Evolutionary conservation across 345 rosid genomes (phyloP), one percentile per base, ranked within the genome.

Genomic region (Odontarrhena argentea): DNA sequence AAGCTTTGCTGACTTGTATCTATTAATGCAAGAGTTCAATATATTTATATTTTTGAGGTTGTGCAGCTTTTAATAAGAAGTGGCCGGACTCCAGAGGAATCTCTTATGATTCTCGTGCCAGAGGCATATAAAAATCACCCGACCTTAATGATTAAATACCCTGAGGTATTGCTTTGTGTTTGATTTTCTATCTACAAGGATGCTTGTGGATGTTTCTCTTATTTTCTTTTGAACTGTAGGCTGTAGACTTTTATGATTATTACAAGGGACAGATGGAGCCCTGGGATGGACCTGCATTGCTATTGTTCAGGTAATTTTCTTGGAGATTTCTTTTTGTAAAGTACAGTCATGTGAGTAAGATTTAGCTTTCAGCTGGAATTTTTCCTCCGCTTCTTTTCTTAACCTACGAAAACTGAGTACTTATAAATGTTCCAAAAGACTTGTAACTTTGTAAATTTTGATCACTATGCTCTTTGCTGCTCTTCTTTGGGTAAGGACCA

Each of bases 211-310:
- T 61, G 41, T 48, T 47, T 67, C 35, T 42, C 74, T 68, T 42
- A 68, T 62, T 35, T 55, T 36, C 48, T 48, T 55, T 62, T 11
- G 32, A 60, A 68, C 13, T 63, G 69, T 73, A 94, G 99, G 92
- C 86, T 74, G 81, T 84, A 68, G 95, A 94, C 65, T 94, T 94
- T 77, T 94, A 88, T 76, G 96, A 94, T 74, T 94, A 90, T 70
- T 94, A 94, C 91, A 94, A 94, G 76, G 96, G 99, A 61, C 99
- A 94, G 82, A 94, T 94, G 99, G 99, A 91, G 84, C 80, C 99
- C 71, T 94, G 99, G 99, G 99, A 94, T 87, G 99, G 99, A 73
- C 99, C 99, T 69, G 99, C 99, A 53, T 81, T 94, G 74, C 80
- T 94, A 28, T 75, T 91, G 70, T 94, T 94, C 87, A 94, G 99